Evolutionary conservation across 768 basidiomycete genomes (phyloP), one percentile per base, ranked within the genome.

Genomic region (Dioszegia crocea): DNA sequence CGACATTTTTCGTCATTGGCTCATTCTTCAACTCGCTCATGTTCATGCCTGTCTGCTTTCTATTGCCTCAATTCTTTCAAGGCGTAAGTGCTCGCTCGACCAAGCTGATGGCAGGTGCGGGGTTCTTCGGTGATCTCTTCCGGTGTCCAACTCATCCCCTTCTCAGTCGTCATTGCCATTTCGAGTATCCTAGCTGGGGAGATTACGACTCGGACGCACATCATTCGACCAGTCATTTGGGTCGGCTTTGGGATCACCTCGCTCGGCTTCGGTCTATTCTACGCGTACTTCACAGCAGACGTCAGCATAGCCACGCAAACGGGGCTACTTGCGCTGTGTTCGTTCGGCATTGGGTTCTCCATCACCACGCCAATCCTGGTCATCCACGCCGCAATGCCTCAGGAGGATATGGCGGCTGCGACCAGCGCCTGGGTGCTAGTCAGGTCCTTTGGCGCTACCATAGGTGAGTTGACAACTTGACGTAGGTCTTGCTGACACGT

Each of bases 351-450:
- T 19, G 75, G 75, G 0, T 40, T 72, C 29, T 62, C 68, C 0
- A 61, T 76, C n/a, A 57, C 66, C 0, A 69, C 64, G 9, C 75
- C 75, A 4, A 64, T 74, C 62, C 50, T 74, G 19, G 60, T 71
- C 44, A 61, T 76, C 12, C 72, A 74, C 46, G 70, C 75, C 12
- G 60, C 69, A 6, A 74, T 76, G 73, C 75, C 75, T 2, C 29
- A 58, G 9, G 67, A 71, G 50, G 75, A 76, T 36, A 76, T 76
- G 75, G 75, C 73, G 19, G 68, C 73, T 17, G 51, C 63, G 6
- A 76, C 71, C 2, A 65, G 64, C n/a, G 69, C 66, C 10, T 74
- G 68, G 68, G 54, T 74, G 1, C 52, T 76, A 4, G 53, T 65
- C 5, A 36, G 75, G 19, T 65, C 68, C 8, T 56, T 76, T 12